Base-by-base conservation (phyloP, 176 grass and related monocot species). In the Triticum dicoccoides region DNA sequence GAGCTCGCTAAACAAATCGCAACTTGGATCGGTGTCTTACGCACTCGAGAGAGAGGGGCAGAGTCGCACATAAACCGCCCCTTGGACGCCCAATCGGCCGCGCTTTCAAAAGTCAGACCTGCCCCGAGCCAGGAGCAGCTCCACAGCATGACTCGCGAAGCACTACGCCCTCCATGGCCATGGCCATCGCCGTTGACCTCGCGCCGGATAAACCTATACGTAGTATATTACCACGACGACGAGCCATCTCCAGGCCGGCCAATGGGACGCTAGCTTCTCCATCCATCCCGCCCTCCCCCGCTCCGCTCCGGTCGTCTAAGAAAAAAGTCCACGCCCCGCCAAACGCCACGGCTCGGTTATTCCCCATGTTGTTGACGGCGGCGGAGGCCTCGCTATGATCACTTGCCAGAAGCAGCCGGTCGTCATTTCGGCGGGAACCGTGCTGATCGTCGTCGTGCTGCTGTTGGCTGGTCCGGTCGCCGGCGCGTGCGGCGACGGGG, bases 401-500 rank as follows among this genome's bases (percentile, higher is more conserved):
- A 3, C 5, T 21, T 21, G 0, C 15, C 51, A 2, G 51, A 0
- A 13, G 52, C 54, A 21, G 44, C 65, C 13, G 5, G 24, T n/a
- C 67, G 35, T 74, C 80, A 25, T 90, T 77, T 59, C 66, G 23
- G 34, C 54, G 15, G 41, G 10, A 37, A 2, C 13, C 7, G n/a
- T n/a, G n/a, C n/a, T n/a, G n/a, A n/a, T n/a, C n/a, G 8, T 67
- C 3, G 1, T 69, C 0, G 3, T 38, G 11, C 5, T 75, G 3
- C 0, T 75, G 12, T 0, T 51, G 24, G 73, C 8, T 4, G 29
- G 24, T 7, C 5, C 73, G 24, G 24, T 11, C 75, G 80, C 80
- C 44, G 66, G 12, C 37, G 83, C 90, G 29, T 92, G 87, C 83
- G 32, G 38, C 11, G 45, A 58, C 61, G 29, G n/a, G 79, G 90